Base-by-base conservation (phyloP, 106 monocot species). In the Dactylorhiza incarnata region DNA sequence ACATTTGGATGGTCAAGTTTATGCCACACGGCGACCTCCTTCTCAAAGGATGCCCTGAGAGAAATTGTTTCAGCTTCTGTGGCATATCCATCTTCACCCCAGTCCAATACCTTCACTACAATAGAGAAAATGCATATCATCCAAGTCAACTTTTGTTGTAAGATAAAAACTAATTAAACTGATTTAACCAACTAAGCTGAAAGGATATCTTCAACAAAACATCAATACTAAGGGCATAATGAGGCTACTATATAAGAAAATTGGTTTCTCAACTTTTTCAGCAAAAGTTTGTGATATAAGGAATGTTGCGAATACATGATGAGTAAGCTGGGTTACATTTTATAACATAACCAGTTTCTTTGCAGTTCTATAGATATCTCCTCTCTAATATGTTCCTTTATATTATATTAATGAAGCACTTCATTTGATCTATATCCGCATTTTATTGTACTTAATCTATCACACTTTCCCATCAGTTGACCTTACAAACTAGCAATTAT, bases 21-120 rank as follows among this genome's bases (percentile, higher is more conserved):
- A 62, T 92, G 83, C 92, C 92, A 92, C 72, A 89, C 92, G 67
- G 88, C 86, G 75, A 89, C 88, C 48, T 89, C 92, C 71, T 86
- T 80, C 67, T 48, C 52, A 74, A 92, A 89, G 11, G 92, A 82
- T 80, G 88, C 73, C 54, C 92, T 76, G 45, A 87, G 87, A 62
- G 78, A 25, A 74, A 79, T 70, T 55, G 77, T 87, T 74, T 87
- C 82, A 65, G 84, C 79, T 70, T 81, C 84, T 14, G 84, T 84
- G 24, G 81, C 67, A 76, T 48, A 49, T 5, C 87, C 87, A 77
- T 84, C 87, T 79, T 81, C 87, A 15, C 84, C 87, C 87, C 87
- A 87, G 45, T 91, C 86, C 65, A 91, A 76, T 59, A 91, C 61
- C 72, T 91, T 91, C 70, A 91, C 87, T 86, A 47, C n/a, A 58